Percentiles rank a stretch among this genome's conserved stretches.
Conservation (phyloP, 202 grass and related monocot species). For the Eragrostis tef region DNA sequence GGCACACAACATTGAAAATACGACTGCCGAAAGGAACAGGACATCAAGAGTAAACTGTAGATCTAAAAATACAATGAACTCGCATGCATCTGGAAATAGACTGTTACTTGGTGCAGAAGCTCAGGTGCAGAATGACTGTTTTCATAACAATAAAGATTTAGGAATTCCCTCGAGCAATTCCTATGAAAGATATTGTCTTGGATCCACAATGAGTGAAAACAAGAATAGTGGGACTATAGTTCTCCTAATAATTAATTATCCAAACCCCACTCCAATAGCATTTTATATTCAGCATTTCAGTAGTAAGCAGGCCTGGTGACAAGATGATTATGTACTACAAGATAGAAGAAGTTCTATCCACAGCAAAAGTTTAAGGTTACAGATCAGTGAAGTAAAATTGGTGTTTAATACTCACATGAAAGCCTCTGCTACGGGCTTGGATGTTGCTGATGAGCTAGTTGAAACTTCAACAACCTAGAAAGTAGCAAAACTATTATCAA, state of each 20-base stretch:
- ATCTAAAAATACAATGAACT: background rate
- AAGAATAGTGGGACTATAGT: background rate
- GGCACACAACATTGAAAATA: background rate
- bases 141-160: background rate
- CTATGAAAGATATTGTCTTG: background rate
- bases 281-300: conserved; percentile 21
- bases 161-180: background rate
- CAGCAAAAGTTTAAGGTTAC: background rate
- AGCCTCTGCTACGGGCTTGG: conserved; percentile 68
- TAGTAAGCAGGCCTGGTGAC: background rate
- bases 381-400: conserved; percentile 18
- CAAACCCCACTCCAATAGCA: background rate
- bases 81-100: background rate
- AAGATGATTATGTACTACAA: background rate
- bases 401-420: conserved; percentile 54
- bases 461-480: conserved; percentile 91
- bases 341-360: background rate
- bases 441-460: conserved; percentile 63
- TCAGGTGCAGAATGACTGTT: background rate
- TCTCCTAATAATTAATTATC: background rate
- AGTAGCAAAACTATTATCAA: conserved; percentile 32
- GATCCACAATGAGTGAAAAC: background rate
- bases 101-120: background rate
- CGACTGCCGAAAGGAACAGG: background rate
- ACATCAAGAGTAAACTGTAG: background rate